Conservation (phyloP, 1,139 yeast genomes). For the Arxiozyma telluris region DNA sequence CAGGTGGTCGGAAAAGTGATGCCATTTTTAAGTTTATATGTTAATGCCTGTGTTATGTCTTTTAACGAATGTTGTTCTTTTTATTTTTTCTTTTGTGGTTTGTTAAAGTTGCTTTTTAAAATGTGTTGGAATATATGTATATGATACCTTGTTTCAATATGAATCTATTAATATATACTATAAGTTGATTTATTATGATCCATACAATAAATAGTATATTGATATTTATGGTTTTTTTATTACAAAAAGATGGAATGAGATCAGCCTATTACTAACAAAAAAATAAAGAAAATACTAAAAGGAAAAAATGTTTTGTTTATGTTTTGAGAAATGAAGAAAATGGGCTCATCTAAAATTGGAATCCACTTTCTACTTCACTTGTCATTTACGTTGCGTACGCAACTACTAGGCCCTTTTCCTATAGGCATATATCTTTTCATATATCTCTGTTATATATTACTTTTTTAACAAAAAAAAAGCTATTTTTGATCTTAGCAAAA, state of each 20-base stretch:
- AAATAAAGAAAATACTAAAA: no score
- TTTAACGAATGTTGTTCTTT: no score
- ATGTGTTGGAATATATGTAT: background rate
- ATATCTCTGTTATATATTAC: no score
- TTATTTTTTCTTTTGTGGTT: no score
- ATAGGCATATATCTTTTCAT: background rate
- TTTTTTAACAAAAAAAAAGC: no score
- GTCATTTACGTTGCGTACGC: background rate
- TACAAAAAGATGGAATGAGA: background rate
- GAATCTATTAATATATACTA: background rate
- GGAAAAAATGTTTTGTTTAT: no score
- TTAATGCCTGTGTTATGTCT: background rate
- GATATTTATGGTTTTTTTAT: no score
- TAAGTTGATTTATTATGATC: background rate
- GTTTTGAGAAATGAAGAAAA: background rate
- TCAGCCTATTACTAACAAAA: background rate
- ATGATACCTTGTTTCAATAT: background rate
- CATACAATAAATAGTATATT: background rate
- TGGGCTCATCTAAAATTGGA: background rate
- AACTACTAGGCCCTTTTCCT: background rate
- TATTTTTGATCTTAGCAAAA: background rate
- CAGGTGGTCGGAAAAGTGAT: constrained; percentile 29
- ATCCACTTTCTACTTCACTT: background rate
- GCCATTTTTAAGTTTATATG: constrained; percentile 18
- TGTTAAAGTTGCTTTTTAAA: no score